Conservation (phyloP, 148 eudicot species). For the Suaeda aralocaspica region DNA sequence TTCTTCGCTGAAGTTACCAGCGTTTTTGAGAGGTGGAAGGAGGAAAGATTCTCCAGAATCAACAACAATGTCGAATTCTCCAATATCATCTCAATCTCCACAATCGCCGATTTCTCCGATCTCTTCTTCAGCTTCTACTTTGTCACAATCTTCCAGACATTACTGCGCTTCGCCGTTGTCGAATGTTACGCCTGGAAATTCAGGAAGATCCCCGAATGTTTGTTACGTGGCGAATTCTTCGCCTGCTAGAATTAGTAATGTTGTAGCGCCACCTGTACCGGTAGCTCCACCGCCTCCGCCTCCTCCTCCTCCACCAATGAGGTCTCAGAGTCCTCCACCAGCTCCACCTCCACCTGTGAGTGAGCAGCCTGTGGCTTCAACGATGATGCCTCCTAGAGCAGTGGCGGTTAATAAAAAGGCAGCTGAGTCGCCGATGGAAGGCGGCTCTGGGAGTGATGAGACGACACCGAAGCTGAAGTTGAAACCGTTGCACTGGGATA, state of each 20-base stretch:
- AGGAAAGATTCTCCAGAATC: conserved; percentile 30
- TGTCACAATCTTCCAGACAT: conserved; percentile 18
- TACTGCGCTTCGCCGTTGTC: conserved; percentile 40
- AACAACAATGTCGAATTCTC: conserved; percentile 28
- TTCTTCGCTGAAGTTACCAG: conserved; percentile 31
- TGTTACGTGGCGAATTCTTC: conserved; percentile 1
- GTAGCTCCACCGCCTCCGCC: conserved; percentile 45
- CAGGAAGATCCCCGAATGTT: conserved; percentile 21
- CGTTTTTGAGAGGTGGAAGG: conserved; percentile 37
- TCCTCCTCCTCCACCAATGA: conserved; percentile 32
- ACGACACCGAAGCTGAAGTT: conserved; percentile 66
- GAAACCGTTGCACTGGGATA: conserved; percentile 98
- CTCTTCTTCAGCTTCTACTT: conserved; percentile 26
- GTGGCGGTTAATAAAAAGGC: conserved; percentile 28
- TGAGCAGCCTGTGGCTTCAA: conserved; percentile 15
- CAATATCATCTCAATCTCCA: conserved; percentile 30
- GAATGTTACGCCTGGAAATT: conserved; percentile 21
- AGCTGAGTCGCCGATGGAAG: conserved; percentile 28
- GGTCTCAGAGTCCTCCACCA: conserved; percentile 38
- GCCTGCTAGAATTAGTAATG: conserved; percentile 11
- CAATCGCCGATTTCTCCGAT: conserved; percentile 29
- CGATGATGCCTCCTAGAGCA: conserved; percentile 42
- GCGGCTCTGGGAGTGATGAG: conserved; percentile 45
- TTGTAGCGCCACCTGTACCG: conserved; percentile 20
- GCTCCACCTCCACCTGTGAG: conserved; percentile 17